Base-by-base conservation (phyloP, 2,329 filamentous ascomycete genomes). In the Phoma sp. region DNA sequence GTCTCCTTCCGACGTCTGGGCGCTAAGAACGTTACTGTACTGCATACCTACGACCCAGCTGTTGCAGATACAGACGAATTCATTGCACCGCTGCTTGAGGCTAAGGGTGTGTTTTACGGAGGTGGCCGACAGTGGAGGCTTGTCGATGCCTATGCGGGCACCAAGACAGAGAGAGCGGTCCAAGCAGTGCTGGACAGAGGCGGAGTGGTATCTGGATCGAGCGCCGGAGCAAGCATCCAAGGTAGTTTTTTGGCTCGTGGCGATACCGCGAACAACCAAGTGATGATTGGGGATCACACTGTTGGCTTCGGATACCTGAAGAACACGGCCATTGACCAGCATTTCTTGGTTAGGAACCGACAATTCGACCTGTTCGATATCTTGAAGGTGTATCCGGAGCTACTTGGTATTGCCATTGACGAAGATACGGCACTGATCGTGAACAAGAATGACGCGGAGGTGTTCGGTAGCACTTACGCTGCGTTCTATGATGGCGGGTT, bases 321-420 rank as follows among this genome's bases (percentile, higher is more conserved):
- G 35, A 67, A 70, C 33, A 48, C 64, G 3, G 63, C 64, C 1
- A 67, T 68, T 12, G 65, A 70, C 13, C 65, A 70, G 46, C 65
- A 68, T 17, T 66, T 70, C 4, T 43, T 70, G 0, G 64, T 67
- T 4, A 53, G 64, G 29, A 68, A 68, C 36, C 51, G 67, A 22
- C 65, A 68, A n/a, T 68, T 67, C 22, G 67, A 68, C 41, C 47
- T 70, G 43, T 65, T 70, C 27, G 63, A 68, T 35, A 61, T 68
- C 10, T 24, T 66, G 31, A 53, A 61, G 9, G 60, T 55, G 12
- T 49, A 67, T 29, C 65, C 67, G 7, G 58, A 60, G 13, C 22
- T 70, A 12, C 37, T 68, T 6, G 64, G 65, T 1, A 37, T 68
- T 24, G 67, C 58, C 2, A 63, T 69, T n/a, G 63, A 68, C 36